Evolutionary conservation across 1,284 basidiomycete genomes (phyloP).

Genomic region (Cutaneotrichosporon daszewskae): DNA sequence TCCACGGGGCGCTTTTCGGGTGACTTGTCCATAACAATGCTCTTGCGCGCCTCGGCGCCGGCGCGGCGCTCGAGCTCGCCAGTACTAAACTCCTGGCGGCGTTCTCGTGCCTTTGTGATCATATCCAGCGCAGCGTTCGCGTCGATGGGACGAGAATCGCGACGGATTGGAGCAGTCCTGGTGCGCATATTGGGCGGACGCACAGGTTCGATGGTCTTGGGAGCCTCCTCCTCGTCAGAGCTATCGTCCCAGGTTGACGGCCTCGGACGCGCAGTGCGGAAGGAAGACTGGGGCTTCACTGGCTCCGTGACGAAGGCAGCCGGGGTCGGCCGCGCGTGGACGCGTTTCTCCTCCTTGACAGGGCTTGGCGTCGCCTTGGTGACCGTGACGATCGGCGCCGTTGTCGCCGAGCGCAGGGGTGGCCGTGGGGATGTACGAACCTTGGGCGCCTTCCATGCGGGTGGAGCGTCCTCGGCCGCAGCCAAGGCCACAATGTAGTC

Average conservation of each 20-base stretch:
- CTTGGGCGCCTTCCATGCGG: background rate
- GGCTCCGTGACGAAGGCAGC: no score
- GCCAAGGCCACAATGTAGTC: conserved; percentile 33
- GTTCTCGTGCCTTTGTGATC: conserved; percentile 29
- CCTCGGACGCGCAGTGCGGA: conserved; percentile 9
- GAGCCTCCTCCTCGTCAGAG: conserved; percentile 15
- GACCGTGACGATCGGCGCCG: conserved; percentile 1
- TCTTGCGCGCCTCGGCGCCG: conserved; percentile 14
- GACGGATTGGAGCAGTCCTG: conserved; percentile 18
- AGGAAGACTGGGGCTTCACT: conserved; percentile 9
- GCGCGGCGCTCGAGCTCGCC: conserved; percentile 30
- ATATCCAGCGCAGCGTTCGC: conserved; percentile 21
- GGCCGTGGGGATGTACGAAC: background rate
- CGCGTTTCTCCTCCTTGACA: no score
- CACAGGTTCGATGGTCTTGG: background rate
- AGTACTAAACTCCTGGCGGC: conserved; percentile 21
- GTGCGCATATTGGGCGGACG: conserved; percentile 4
- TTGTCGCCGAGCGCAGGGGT: background rate
- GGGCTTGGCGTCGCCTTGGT: background rate
- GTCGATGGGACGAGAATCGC: conserved; percentile 25
- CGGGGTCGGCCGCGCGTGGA: background rate
- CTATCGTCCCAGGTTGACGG: conserved; percentile 17
- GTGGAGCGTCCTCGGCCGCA: conserved; percentile 21
- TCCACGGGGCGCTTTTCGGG: no score
- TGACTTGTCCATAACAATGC: conserved; percentile 3